Base-by-base conservation (phyloP, 441 rosid genomes). In the Codiaeum variegatum region DNA sequence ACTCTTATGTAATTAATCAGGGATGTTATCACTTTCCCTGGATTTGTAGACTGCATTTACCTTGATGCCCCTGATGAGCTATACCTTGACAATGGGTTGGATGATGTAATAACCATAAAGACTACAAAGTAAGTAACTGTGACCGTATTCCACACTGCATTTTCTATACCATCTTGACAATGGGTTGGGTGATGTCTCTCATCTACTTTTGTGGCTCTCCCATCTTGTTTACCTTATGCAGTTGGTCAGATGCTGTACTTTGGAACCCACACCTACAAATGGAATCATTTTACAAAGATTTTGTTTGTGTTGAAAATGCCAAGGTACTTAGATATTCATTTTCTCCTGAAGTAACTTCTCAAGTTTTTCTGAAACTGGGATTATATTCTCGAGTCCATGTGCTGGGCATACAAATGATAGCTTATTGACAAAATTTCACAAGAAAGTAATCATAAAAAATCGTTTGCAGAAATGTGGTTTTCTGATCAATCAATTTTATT, bases 201-300 rank as follows among this genome's bases (percentile, higher is more conserved):
- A 16, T 56, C 42, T 28, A 63, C 49, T 66, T 61, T 63, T 58
- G 70, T 78, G 65, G 59, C 54, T 56, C 23, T 63, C 26, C 7
- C 44, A 19, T 66, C 58, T 52, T 46, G 72, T 23, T 69, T 64
- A 34, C 70, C 61, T 42, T 28, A 69, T 80, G 78, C 84, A 92
- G 98, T 80, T 94, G 99, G 99, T 88, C 96, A 6, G 99, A 91
- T 83, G 87, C 91, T 28, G 99, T 94, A 75, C 67, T 94, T 66
- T 92, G 99, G 98, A 92, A 92, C 73, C 99, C 98, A 7, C 93
- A 92, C 82, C 69, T 82, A 49, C 97, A 90, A 84, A 91, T 92
- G 99, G 99, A 92, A 79, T 93, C 98, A 31, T 91, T 88, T 78
- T 94, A 92, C 84, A 88, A 79, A 79, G 98, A 92, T 81, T 92